These are phyloP conservation scores for Hericium erinaceus DNA, from an alignment of 768 basidiomycete genomes.

Conservation along the genomic window DNA sequence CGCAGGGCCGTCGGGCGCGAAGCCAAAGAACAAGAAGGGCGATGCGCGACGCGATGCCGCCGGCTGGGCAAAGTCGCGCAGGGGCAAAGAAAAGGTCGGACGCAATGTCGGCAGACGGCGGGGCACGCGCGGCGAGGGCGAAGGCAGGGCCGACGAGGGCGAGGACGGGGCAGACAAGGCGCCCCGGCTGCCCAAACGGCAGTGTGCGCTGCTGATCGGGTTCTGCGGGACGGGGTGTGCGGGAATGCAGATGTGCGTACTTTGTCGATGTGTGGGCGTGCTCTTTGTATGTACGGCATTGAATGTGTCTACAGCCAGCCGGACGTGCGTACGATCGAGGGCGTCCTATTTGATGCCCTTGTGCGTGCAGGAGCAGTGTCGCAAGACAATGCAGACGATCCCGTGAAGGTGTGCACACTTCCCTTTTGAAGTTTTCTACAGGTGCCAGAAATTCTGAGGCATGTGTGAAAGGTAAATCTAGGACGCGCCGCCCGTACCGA, in stretches of 20 bases:
- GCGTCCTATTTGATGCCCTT: slow-evolving; percentile 78
- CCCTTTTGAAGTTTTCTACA: neutral
- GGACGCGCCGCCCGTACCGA: slow-evolving; percentile 91
- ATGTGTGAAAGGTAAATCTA: slow-evolving; percentile 53
- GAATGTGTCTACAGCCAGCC: slow-evolving; percentile 52
- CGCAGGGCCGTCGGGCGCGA: neutral
- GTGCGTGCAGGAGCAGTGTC: slow-evolving; percentile 91
- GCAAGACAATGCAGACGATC: slow-evolving; percentile 85
- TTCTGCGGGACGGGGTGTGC: slow-evolving; percentile 89
- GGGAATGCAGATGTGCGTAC: slow-evolving; percentile 80
- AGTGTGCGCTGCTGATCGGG: slow-evolving; percentile 77
- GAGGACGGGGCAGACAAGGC: slow-evolving; percentile 25
- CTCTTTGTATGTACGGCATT: neutral
- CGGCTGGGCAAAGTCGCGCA: slow-evolving; percentile 23
- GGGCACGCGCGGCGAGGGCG: slow-evolving; percentile 29
- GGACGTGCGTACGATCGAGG: slow-evolving; percentile 77
- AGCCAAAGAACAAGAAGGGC: slow-evolving; percentile 5
- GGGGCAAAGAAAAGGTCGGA: slow-evolving; percentile 28
- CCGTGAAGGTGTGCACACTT: slow-evolving; percentile 55
- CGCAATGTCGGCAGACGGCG: slow-evolving; percentile 32
- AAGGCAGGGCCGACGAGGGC: neutral
- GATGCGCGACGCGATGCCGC: slow-evolving; percentile 18
- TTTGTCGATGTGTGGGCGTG: neutral
- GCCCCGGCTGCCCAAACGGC: slow-evolving; percentile 69
- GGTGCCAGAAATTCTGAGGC: neutral